Evolutionary conservation across 345 rosid species (phyloP), one percentile per base, ranked within the genome.

Genomic region (Acer saccharum): DNA sequence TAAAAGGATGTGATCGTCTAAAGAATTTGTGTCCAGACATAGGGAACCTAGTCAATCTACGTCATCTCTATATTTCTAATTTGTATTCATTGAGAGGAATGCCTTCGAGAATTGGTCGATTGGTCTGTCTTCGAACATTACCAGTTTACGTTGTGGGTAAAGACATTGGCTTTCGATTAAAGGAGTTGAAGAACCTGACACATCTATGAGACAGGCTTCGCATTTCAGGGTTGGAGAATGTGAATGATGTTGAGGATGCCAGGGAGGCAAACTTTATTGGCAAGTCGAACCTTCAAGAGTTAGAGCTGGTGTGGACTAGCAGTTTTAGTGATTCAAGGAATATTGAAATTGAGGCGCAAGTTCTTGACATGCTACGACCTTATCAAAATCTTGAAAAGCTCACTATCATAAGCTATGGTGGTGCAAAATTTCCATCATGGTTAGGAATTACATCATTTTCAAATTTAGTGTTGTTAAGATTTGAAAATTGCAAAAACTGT

Each of bases 311-410:
- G 70, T 89, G 90, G 88, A 43, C 75, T 60, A 29, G 69, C n/a
- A 65, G 66, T 17, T 78, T 72, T 23, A 11, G 35, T 20, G 67
- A 68, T 46, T 43, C 46, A 43, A 43, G 46, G 39, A 43, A 5
- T 35, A 35, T 35, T 35, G 46, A 43, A 43, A 43, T 43, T 1
- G 46, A 7, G 10, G 2, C 46, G 9, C 11, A 43, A 43, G 46
- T 43, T 43, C 46, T 88, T 25, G 80, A 79, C 67, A 77, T 41
- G 84, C 80, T 89, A 20, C 85, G 78, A 64, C 92, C 90, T 25
- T 77, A 76, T 70, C 69, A 68, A 54, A 65, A 83, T 67, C 78
- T 89, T 84, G 78, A 52, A 61, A 82, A 43, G 46, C 71, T 89
- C 29, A 23, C 50, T 29, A 84, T 87, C 20, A 68, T 65, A 25